Evolutionary conservation across 2,329 filamentous ascomycete species (phyloP), one percentile per base, ranked within the genome.

Genomic region (Myotisia sp.): DNA sequence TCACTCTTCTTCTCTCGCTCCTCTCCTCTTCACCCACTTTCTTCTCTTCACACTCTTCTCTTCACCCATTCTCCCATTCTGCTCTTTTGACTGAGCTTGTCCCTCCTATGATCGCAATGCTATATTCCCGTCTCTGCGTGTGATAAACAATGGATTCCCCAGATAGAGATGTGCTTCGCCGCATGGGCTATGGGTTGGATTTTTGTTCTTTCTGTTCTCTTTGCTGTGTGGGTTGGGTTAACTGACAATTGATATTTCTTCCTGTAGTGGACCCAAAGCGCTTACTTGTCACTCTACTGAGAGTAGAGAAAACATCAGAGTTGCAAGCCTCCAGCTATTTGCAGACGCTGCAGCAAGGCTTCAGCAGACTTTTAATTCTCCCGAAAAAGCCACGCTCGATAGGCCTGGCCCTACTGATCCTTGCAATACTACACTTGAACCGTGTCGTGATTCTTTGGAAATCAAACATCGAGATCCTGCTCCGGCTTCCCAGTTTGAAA

Each of bases 221-320:
- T 32, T 5, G 6, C 18, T 14, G n/a, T 16, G 7, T 10, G 10
- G 9, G 9, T 24, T 14, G 8, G 13, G n/a, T 22, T 32, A 32
- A 32, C 20, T 6, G 22, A 6, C 24, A 9, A 12, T 20, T 17
- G 20, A 22, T 12, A 22, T 22, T 8, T 17, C 20, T 16, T 19
- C 20, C 5, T 32, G 22, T 6, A 32, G 12, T 16, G 29, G 29
- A 12, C 16, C 12, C n/a, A 32, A 14, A 22, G 29, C n/a, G 19
- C 29, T 19, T 12, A 22, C 29, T 8, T 17, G 29, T 16, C 20
- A 22, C 5, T 32, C 24, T 6, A 32, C 20, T 16, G 29, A 22
- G 10, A 24, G 20, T 16, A 32, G 12, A 22, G 29, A 32, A 14
- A 22, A 32, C 7, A 32, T 32, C 12, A 19, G 24, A 32, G 29